A percentile compares a stretch with the other conserved stretches of the same genome.
Conservation (phyloP, 441 rosid species). For the Populus tomentosa region DNA sequence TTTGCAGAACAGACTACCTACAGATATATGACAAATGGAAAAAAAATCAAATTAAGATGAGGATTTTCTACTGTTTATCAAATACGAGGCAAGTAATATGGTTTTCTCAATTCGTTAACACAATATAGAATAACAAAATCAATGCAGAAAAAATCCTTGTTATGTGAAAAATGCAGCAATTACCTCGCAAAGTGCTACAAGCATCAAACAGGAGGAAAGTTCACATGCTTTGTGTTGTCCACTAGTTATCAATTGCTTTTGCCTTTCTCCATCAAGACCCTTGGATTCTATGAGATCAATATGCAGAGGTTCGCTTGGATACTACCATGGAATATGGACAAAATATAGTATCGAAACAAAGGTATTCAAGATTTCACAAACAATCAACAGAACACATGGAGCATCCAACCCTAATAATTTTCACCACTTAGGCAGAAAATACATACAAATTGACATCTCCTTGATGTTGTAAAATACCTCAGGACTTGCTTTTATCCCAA, state of each 20-base stretch:
- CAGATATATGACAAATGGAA: background rate
- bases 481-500: constrained; percentile 50
- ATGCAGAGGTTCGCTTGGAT: constrained; percentile 65
- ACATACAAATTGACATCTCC: background rate
- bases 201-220: constrained; percentile 65
- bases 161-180: constrained; percentile 2
- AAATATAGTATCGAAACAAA: constrained; percentile 5
- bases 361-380: background rate
- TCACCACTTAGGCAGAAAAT: background rate
- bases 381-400: background rate
- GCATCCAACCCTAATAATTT: background rate
- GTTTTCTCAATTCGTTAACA: background rate
- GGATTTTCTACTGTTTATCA: background rate
- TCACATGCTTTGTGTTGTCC: constrained; percentile 56
- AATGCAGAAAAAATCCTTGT: background rate
- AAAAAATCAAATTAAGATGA: background rate
- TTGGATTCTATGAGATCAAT: constrained; percentile 62
- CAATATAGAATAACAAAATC: background rate
- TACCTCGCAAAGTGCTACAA: constrained; percentile 90
- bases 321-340: constrained; percentile 34
- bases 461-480: constrained; percentile 36
- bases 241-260: constrained; percentile 46
- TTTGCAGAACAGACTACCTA: background rate
- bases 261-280: constrained; percentile 79
- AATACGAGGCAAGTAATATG: background rate